Base-by-base conservation (phyloP, 768 basidiomycete species). In the Baorangia bicolor region DNA sequence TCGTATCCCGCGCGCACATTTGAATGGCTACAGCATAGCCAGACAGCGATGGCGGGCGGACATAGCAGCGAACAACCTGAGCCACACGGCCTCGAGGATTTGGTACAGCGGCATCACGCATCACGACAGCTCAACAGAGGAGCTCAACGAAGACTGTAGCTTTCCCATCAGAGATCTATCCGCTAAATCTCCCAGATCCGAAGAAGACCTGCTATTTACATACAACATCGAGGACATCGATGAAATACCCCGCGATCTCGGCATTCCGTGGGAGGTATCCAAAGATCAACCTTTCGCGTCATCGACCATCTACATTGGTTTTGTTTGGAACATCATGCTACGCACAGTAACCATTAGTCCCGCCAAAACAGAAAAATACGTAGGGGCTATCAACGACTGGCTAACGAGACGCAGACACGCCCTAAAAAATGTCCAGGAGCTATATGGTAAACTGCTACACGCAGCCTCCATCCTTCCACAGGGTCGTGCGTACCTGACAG, bases 171-270 rank as follows among this genome's bases (percentile, higher is more conserved):
- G 3, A 18, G 41, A 42, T 16, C 23, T 42, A 4, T 42, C 13
- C 3, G 1, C 5, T 1, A 9, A 3, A 4, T 28, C 28, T 1
- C 5, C 28, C 4, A 5, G 7, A 5, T 6, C 28, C 6, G 7
- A 28, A 28, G 28, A 28, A 5, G 28, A 28, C 28, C 1, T 6
- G 4, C 41, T 25, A 4, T 16, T 42, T 18, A 42, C 9, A 10
- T 42, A 42, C 41, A 42, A 16, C 9, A 14, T 42, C 7, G 8
- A 2, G 0, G 16, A 50, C 20, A 31, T 50, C 20, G 35, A 50
- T 9, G 3, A 16, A 5, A 21, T 50, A 3, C 40, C 39, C 7
- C 4, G 5, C 0, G 1, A n/a, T 1, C 28, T 50, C 0, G 30
- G 49, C 0, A 50, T 50, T 0, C 49, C 30, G 3, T 40, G 49